These are phyloP conservation scores for Yamagishiella unicocca DNA, from an alignment of 139 green algal genomes.

Conservation along the genomic window DNA sequence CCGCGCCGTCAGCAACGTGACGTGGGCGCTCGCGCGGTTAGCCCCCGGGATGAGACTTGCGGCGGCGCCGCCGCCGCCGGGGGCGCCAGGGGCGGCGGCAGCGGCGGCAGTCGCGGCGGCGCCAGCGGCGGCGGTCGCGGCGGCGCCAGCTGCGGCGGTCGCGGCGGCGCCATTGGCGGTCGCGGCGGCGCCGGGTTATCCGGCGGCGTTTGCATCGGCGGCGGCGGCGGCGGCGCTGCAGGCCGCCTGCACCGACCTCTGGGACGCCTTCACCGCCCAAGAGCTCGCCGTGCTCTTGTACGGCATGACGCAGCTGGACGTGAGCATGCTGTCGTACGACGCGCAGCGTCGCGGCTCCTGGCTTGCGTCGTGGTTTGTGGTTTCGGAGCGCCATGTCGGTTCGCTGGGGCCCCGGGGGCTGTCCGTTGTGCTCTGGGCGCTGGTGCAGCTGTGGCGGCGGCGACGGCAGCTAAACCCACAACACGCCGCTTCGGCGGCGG, in stretches of 20 bases:
- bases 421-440: constrained; percentile 10
- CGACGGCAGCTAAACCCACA: not conserved
- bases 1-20: constrained; percentile 23
- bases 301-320: constrained; percentile 34
- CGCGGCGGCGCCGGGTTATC: too few species aligned
- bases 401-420: constrained; percentile 9
- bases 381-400: not conserved
- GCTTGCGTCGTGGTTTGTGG: constrained; percentile 26
- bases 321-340: not conserved
- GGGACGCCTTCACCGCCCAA: not conserved
- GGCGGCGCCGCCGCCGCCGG: too few species aligned
- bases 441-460: constrained; percentile 14
- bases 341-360: not conserved
- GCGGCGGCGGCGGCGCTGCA: not conserved
- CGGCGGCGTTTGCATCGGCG: not conserved
- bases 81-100: not conserved
- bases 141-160: not conserved
- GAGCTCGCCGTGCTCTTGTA: constrained; percentile 31
- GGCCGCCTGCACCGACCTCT: not conserved
- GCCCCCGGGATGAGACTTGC: not conserved
- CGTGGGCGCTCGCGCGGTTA: constrained; percentile 21
- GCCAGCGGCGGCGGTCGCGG: not conserved
- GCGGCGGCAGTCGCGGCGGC: not conserved
- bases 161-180: not conserved
- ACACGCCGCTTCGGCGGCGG: not conserved